Base-by-base conservation (phyloP, 2,329 filamentous ascomycete genomes). In the Grosmannia serpens region DNA sequence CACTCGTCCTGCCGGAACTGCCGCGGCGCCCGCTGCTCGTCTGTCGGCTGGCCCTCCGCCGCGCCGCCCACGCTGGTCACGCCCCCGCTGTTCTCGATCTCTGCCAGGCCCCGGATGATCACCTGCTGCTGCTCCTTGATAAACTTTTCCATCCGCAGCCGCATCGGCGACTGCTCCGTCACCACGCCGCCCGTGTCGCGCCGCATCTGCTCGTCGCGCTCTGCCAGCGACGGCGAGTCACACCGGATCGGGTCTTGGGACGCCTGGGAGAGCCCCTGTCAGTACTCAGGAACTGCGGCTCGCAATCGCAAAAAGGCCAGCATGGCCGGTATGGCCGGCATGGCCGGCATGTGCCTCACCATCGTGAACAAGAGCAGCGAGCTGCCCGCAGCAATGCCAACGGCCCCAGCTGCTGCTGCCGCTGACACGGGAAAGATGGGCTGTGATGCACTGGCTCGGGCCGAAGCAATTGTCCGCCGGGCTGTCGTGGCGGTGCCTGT, bases 61-160 rank as follows among this genome's bases (percentile, higher is more conserved):
- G 35, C 26, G 10, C 58, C 60, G 31, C 60, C 61, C 0, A 46
- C 60, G 8, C 17, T 31, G 15, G 58, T 44, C 17, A 62, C 53
- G 58, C 60, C 62, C 56, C 61, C 61, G 31, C 50, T 35, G 59
- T 64, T 64, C 53, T 64, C 63, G 50, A 97, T 78, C 65, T 84
- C 81, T 70, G 95, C 87, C 26, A 99, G 81, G 59, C 87, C 90
- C 58, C 82, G 77, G 31, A 97, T 87, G 60, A 99, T 99, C 62
- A 87, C 82, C 66, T 89, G 82, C 69, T 99, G 94, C 67, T 97
- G 89, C 66, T 91, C 83, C 71, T 94, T 94, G 73, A 97, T 95
- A 70, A 97, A 88, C 67, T 89, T 84, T 74, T 99, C 94, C 94
- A 99, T 97, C 63, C 92, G 89, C 59, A 99, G 80, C 58, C 94